Conservation (phyloP, 352 stramenopile genomes). For the Globisporangium barbulae region DNA sequence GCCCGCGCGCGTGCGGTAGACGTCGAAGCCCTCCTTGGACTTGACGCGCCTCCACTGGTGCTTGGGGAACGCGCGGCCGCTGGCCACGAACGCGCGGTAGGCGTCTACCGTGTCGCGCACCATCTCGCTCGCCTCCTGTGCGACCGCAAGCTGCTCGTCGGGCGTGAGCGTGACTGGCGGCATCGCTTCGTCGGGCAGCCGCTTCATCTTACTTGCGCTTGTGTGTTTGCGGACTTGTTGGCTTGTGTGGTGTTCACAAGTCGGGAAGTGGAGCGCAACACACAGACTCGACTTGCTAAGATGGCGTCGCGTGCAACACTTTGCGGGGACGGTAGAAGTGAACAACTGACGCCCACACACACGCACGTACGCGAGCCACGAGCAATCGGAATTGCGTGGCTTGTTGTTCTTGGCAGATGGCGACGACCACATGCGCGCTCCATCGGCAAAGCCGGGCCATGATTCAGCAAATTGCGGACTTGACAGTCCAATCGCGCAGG, state of each 20-base stretch:
- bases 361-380: no score
- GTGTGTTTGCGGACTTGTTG: neutral
- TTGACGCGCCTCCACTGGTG: slow-evolving; percentile 17
- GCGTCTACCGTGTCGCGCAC: slow-evolving; percentile 11
- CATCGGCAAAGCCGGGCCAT: no score
- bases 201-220: neutral
- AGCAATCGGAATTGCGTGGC: no score
- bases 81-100: slow-evolving; percentile 7
- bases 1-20: slow-evolving; percentile 4
- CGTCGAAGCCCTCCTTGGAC: slow-evolving; percentile 1
- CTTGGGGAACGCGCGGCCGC: slow-evolving; percentile 5
- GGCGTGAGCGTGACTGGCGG: slow-evolving; percentile 7
- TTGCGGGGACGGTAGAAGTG: no score
- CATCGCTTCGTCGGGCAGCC: slow-evolving; percentile 8
- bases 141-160: slow-evolving; percentile 5
- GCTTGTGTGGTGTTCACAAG: neutral
- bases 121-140: neutral
- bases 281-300: no score
- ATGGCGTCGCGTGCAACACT: no score
- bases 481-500: no score
- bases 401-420: no score
- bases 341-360: no score
- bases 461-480: no score
- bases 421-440: no score
- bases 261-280: no score